Percentiles rank a stretch among this genome's conserved stretches.
phyloP scores from a whole-genome alignment of 352 stramenopile genomes.

The Globisporangium perplexum region DNA sequence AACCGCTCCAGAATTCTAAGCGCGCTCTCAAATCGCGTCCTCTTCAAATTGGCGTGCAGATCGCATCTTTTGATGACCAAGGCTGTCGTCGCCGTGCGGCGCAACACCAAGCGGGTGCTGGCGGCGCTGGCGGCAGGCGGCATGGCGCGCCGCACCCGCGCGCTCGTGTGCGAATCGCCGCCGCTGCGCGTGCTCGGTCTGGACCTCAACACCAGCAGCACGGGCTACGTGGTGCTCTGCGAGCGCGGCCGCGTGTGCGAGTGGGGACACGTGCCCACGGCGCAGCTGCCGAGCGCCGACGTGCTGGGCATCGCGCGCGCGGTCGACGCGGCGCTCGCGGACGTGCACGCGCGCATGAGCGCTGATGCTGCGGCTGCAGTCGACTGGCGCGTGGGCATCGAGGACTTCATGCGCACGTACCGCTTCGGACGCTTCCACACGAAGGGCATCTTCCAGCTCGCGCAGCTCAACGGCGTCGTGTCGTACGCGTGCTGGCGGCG shows the following conservation, averaged over 20 bases:
- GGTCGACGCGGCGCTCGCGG: slow-evolving; percentile 38
- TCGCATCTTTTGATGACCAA: neutral
- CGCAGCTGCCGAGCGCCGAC: slow-evolving; percentile 55
- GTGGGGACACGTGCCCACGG: slow-evolving; percentile 58
- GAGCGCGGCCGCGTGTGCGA: slow-evolving; percentile 38
- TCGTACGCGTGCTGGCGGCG: slow-evolving; percentile 71
- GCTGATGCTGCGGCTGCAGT: slow-evolving; percentile 2
- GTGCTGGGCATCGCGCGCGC: slow-evolving; percentile 53
- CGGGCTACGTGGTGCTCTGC: slow-evolving; percentile 63
- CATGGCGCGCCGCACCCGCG: slow-evolving; percentile 15
- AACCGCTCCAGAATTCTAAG: no score
- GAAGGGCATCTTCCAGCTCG: slow-evolving; percentile 81
- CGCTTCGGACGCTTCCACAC: slow-evolving; percentile 70
- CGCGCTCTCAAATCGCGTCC: no score
- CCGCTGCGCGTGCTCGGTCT: slow-evolving; percentile 62
- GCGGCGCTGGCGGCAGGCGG: slow-evolving; percentile 36
- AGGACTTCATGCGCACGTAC: slow-evolving; percentile 86
- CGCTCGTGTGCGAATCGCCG: slow-evolving; percentile 21
- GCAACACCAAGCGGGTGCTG: slow-evolving; percentile 46
- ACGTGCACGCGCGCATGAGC: slow-evolving; percentile 20
- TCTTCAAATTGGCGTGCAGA: neutral
- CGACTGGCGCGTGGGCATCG: slow-evolving; percentile 69
- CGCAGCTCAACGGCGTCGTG: slow-evolving; percentile 83
- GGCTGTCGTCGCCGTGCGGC: slow-evolving; percentile 16
- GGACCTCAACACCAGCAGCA: slow-evolving; percentile 85